A percentile compares a stretch with the other conserved stretches of the same genome.
phyloP scores from a whole-genome alignment of 139 green algal genomes.

The Tetraselmis chui region DNA sequence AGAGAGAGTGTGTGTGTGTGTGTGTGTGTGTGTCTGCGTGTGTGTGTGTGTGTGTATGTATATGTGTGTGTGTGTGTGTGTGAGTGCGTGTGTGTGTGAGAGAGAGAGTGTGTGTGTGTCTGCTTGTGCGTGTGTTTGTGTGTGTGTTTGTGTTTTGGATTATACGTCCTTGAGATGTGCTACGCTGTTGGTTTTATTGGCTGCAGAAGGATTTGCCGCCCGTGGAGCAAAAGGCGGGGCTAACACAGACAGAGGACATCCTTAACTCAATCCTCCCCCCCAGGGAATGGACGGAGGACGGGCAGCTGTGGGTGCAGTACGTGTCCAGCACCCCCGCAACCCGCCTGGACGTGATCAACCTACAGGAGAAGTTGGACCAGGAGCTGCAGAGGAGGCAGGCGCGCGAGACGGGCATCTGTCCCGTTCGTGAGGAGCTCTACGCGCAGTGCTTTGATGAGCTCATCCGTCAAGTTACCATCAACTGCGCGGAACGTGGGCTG shows the following conservation, averaged over 20 bases:
- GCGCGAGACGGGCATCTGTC: slow-evolving; percentile 81
- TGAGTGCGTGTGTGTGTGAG: background rate
- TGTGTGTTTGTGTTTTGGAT: too few relatives aligned
- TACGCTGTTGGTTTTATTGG: background rate
- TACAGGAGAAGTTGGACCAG: slow-evolving; percentile 80
- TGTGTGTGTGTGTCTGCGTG: too few relatives aligned
- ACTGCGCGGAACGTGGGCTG: slow-evolving; percentile 76
- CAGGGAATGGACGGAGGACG: slow-evolving; percentile 78
- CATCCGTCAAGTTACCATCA: slow-evolving; percentile 75
- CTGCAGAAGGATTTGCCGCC: slow-evolving; percentile 44
- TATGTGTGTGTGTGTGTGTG: too few relatives aligned
- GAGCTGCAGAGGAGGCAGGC: slow-evolving; percentile 80
- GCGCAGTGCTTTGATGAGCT: slow-evolving; percentile 77
- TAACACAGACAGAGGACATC: slow-evolving; percentile 80
- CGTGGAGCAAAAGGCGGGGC: slow-evolving; percentile 56
- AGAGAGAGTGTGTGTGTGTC: too few relatives aligned
- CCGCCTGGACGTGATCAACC: slow-evolving; percentile 75
- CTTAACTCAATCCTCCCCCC: slow-evolving; percentile 81
- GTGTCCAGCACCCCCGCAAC: slow-evolving; percentile 73
- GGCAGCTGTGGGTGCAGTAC: slow-evolving; percentile 84
- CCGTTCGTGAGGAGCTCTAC: slow-evolving; percentile 84
- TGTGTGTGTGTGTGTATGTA: background rate
- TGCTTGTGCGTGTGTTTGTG: too few relatives aligned
- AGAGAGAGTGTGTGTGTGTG: background rate
- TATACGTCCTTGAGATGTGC: background rate